A percentile compares a stretch with the other conserved stretches of the same genome.
These are phyloP conservation scores for Borovskyia barvae DNA, from an alignment of 208 protist genomes.

Conservation along the genomic window DNA sequence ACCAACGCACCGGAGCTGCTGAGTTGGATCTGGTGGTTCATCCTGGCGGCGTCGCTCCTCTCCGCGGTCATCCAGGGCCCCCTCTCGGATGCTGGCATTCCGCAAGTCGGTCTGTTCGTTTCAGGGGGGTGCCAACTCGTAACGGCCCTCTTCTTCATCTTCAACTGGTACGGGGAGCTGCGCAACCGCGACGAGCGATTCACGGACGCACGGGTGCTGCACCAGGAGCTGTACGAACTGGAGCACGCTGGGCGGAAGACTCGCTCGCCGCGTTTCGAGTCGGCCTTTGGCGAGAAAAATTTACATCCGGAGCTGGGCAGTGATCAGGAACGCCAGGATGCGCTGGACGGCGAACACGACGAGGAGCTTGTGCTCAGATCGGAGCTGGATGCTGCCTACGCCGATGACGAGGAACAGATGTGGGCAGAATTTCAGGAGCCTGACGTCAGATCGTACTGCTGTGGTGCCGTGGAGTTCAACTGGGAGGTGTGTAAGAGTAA, in stretches of 20 bases:
- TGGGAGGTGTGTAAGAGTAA: slow-evolving; percentile 14
- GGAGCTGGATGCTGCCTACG: not conserved
- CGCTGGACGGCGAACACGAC: not conserved
- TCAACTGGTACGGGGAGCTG: slow-evolving; percentile 72
- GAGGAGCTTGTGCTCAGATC: not conserved
- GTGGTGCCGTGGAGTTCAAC: slow-evolving; percentile 20
- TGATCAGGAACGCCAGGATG: not conserved
- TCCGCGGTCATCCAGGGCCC: slow-evolving; percentile 45
- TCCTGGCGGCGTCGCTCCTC: slow-evolving; percentile 38
- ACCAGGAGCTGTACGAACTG: slow-evolving; percentile 9
- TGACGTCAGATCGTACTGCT: slow-evolving; percentile 18
- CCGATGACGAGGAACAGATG: not conserved
- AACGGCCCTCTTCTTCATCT: slow-evolving; percentile 46
- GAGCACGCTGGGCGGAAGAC: not conserved
- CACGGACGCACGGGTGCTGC: slow-evolving; percentile 24
- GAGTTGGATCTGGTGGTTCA: slow-evolving; percentile 64
- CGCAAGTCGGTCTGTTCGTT: slow-evolving; percentile 44
- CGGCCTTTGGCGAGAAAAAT: not conserved
- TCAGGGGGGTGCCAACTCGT: slow-evolving; percentile 42
- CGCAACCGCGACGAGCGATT: slow-evolving; percentile 40
- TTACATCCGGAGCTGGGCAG: slow-evolving; percentile 4
- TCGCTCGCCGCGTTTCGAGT: too few relatives aligned
- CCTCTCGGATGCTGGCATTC: slow-evolving; percentile 32
- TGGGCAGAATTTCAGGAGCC: not conserved
- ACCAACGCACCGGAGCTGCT: slow-evolving; percentile 39